phyloP scores from a whole-genome alignment of 192 early-diverging fungal species.

The Backusella morwellensis region DNA sequence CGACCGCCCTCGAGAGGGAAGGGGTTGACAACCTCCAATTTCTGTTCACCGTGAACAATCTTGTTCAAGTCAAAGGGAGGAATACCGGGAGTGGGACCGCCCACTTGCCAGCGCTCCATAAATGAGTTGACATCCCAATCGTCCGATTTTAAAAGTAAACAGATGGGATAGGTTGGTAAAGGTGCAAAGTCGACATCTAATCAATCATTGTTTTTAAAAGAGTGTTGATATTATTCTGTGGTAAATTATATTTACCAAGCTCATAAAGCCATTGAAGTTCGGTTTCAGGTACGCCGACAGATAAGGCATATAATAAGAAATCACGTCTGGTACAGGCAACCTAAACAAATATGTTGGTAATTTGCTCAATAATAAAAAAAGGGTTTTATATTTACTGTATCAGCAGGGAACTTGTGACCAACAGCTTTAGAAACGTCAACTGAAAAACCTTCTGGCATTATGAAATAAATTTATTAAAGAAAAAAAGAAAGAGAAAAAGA shows the following conservation, averaged over 20 bases:
- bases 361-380: neutral
- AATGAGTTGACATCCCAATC: constrained; percentile 56
- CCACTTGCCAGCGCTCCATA: constrained; percentile 33
- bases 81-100: constrained; percentile 52
- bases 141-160: constrained; percentile 57
- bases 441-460: constrained; percentile 22
- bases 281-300: constrained; percentile 54
- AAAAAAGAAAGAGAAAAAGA: neutral
- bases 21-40: constrained; percentile 54
- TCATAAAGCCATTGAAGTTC: constrained; percentile 73
- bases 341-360: neutral
- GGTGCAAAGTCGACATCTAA: constrained; percentile 58
- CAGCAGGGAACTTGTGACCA: constrained; percentile 42
- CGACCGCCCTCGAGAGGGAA: constrained; percentile 56
- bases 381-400: constrained; percentile 22
- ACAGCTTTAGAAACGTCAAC: constrained; percentile 60
- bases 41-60: constrained; percentile 77
- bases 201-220: constrained; percentile 4
- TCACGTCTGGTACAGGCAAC: constrained; percentile 66
- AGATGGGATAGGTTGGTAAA: constrained; percentile 72
- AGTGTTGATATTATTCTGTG: neutral
- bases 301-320: constrained; percentile 71
- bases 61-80: constrained; percentile 65
- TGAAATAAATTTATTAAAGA: neutral
- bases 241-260: constrained; percentile 19